Conservation (phyloP, 2,329 filamentous ascomycete genomes). For the Aureobasidium sp. region DNA sequence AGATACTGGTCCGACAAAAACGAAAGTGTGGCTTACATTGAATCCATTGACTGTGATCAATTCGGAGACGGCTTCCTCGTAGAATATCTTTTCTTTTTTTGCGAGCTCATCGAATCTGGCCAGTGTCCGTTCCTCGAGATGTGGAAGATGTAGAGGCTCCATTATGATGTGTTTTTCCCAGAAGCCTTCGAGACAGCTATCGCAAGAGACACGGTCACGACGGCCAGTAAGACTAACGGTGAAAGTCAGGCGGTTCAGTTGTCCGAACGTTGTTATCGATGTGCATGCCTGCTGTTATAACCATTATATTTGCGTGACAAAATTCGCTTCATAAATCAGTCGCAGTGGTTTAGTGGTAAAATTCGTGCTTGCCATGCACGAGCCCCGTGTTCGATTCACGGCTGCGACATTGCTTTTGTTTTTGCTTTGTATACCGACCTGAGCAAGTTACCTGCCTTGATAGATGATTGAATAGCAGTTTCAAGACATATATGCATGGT, state of each 20-base stretch:
- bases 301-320: too few species aligned
- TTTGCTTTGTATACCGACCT: not conserved
- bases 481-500: too few species aligned
- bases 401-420: conserved; percentile 11
- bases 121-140: conserved; percentile 9
- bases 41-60: conserved; percentile 14
- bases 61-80: conserved; percentile 1
- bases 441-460: not conserved
- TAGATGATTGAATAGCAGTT: not conserved
- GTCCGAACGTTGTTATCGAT: too few species aligned
- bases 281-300: too few species aligned
- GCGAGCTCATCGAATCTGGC: conserved; percentile 14
- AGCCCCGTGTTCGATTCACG: conserved; percentile 16
- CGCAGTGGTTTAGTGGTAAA: conserved; percentile 16
- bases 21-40: not conserved
- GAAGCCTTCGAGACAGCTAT: too few species aligned
- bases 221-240: not conserved
- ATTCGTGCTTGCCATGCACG: conserved; percentile 15
- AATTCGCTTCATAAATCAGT: not conserved
- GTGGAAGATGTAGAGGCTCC: not conserved
- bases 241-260: too few species aligned
- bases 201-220: not conserved
- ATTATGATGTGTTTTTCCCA: not conserved
- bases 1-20: not conserved
- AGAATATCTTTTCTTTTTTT: conserved; percentile 13